Percentiles rank a stretch among this genome's conserved stretches.
These are phyloP conservation scores for Theileria luwenshuni DNA, from an alignment of 169 alveolate genomes.

Conservation along the genomic window DNA sequence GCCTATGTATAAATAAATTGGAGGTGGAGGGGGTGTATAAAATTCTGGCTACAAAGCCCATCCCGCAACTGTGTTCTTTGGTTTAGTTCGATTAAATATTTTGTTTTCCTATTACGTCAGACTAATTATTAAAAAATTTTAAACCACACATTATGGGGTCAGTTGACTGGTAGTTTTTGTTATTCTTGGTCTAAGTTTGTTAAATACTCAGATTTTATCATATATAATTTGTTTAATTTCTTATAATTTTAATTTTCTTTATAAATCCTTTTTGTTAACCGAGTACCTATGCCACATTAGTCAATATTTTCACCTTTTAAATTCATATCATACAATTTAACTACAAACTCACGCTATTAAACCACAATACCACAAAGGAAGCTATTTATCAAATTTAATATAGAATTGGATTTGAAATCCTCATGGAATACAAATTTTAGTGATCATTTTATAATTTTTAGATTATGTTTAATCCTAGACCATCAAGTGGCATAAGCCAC, in stretches of 20 bases:
- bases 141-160: slow-evolving; percentile 49
- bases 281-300: background rate
- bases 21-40: too few relatives aligned
- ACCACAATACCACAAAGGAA: too few relatives aligned
- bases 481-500: slow-evolving; percentile 65
- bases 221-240: background rate
- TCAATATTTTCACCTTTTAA: background rate
- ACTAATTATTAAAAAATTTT: background rate
- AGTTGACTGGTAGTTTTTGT: background rate
- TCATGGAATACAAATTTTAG: background rate
- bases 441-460: background rate
- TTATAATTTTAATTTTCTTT: background rate
- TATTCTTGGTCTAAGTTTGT: background rate
- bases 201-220: background rate
- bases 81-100: too few relatives aligned
- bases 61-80: too few relatives aligned
- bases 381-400: background rate
- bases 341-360: too few relatives aligned
- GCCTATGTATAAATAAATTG: too few relatives aligned
- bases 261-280: background rate
- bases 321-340: too few relatives aligned
- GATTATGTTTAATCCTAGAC: slow-evolving; percentile 66
- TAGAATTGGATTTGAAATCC: slow-evolving; percentile 4
- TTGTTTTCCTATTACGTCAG: background rate
- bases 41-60: too few relatives aligned